Conservation (phyloP, 108 stramenopile species). For the Skeletonema tropicum region DNA sequence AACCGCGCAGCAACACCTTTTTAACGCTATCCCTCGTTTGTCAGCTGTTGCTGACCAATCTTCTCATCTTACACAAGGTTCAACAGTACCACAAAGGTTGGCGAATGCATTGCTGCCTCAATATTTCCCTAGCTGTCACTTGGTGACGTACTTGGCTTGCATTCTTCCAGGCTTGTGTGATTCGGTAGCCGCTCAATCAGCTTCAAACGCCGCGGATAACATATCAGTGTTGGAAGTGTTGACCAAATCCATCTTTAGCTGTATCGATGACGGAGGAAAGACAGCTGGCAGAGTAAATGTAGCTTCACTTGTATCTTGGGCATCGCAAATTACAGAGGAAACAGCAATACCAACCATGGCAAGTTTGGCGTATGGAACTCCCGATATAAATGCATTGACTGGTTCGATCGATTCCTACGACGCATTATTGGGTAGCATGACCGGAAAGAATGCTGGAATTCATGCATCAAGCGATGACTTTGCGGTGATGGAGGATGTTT, state of each 20-base stretch:
- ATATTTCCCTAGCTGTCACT: slow-evolving; percentile 64
- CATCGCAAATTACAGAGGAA: slow-evolving; percentile 18
- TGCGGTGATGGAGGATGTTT: slow-evolving; percentile 28
- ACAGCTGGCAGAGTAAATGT: not conserved
- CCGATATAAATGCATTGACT: slow-evolving; percentile 32
- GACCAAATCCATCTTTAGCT: slow-evolving; percentile 19
- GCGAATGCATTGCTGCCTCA: slow-evolving; percentile 61
- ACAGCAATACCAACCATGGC: slow-evolving; percentile 50
- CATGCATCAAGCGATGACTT: slow-evolving; percentile 4
- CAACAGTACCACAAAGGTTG: slow-evolving; percentile 61
- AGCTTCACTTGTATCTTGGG: slow-evolving; percentile 30
- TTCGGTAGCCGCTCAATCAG: slow-evolving; percentile 8
- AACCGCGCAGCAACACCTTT: slow-evolving; percentile 28
- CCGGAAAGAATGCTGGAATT: not conserved
- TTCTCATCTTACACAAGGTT: slow-evolving; percentile 5
- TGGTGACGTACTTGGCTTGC: slow-evolving; percentile 57
- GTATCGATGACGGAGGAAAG: not conserved
- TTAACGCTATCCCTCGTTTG: slow-evolving; percentile 34
- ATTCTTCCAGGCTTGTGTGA: slow-evolving; percentile 62
- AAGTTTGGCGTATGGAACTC: slow-evolving; percentile 54
- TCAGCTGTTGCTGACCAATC: slow-evolving; percentile 34
- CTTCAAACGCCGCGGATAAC: not conserved
- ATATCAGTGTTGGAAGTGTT: slow-evolving; percentile 19
- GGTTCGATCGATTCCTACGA: slow-evolving; percentile 37
- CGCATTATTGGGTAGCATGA: slow-evolving; percentile 26